Evolutionary conservation across 2,329 filamentous ascomycete species (phyloP), one percentile per base, ranked within the genome.

Genomic region (Fonsecaea nubica): DNA sequence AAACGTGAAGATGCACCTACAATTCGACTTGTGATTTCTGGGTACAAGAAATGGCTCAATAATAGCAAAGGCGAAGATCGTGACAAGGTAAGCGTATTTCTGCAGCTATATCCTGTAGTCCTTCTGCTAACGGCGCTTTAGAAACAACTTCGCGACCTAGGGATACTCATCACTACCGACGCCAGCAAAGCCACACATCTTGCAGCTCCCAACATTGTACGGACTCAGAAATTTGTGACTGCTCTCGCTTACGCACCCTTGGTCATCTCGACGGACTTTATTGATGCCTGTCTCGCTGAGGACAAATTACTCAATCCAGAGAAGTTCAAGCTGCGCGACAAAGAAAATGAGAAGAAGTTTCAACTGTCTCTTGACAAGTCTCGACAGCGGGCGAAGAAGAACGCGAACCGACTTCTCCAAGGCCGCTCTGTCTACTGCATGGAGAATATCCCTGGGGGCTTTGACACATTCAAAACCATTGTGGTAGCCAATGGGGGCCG

Each of bases 181-280:
- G 88, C 88, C 32, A 86, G 87, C 56, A 85, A 87, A 53, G 95
- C 92, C 76, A 92, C 94, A 73, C 92, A 96, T 76, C 86, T 99
- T 10, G 93, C 92, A 38, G 94, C 94, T 3, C 95, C 94, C 0
- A 86, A 88, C 50, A 88, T 98, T 68, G 87, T 97, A 38, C 90
- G 95, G 42, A 99, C 95, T 0, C 89, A 92, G 76, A 99, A 99
- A 76, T 99, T 99, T 76, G 89, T 98, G 58, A 90, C 90, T 68
- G 92, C 93, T 12, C 81, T 99, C 33, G 93, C 95, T 18, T 89
- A 88, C 66, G 93, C 91, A 0, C 92, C 93, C 0, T 85, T 86
- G 1, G 86, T 98, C 52, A 85, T 98, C 62, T 89, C 88, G 54
- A 90, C 90, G 0, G 84, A 86, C 8, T 99, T 92, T 77, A 87